Conservation (phyloP, 306 rosid genomes). For the Quercus agrifolia region DNA sequence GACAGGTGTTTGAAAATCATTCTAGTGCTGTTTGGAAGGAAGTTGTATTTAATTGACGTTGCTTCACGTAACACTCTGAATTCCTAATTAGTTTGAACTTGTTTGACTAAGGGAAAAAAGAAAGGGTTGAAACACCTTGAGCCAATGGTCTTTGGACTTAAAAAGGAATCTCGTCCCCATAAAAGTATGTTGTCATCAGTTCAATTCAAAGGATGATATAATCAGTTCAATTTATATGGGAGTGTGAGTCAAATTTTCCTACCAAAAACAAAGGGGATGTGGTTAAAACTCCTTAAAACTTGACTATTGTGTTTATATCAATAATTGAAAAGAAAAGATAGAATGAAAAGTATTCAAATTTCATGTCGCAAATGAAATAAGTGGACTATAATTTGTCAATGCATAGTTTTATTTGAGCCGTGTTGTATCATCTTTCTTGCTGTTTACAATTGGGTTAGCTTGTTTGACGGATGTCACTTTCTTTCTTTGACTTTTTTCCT, state of each 20-base stretch:
- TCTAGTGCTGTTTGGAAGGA: neutral
- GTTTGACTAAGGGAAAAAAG: too few relatives aligned
- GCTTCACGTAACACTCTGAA: neutral
- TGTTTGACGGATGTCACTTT: neutral
- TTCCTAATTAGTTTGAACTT: neutral
- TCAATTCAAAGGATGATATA: neutral
- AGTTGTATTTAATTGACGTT: neutral
- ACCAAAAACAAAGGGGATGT: too few relatives aligned
- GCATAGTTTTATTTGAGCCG: neutral
- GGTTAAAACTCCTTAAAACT: too few relatives aligned
- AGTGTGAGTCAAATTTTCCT: neutral
- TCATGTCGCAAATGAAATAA: neutral
- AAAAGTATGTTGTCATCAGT: neutral
- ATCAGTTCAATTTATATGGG: neutral
- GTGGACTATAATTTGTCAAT: neutral
- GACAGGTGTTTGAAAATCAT: neutral
- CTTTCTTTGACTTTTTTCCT: neutral
- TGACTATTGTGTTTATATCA: too few relatives aligned
- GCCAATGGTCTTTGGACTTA: neutral
- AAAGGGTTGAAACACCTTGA: neutral
- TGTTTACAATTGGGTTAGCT: neutral
- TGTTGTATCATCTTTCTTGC: too few relatives aligned
- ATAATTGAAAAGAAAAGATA: too few relatives aligned
- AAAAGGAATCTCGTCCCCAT: neutral
- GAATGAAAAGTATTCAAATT: too few relatives aligned